These are phyloP conservation scores for Lachancea nothofagi DNA, from an alignment of 805 yeast genomes.

Conservation along the genomic window DNA sequence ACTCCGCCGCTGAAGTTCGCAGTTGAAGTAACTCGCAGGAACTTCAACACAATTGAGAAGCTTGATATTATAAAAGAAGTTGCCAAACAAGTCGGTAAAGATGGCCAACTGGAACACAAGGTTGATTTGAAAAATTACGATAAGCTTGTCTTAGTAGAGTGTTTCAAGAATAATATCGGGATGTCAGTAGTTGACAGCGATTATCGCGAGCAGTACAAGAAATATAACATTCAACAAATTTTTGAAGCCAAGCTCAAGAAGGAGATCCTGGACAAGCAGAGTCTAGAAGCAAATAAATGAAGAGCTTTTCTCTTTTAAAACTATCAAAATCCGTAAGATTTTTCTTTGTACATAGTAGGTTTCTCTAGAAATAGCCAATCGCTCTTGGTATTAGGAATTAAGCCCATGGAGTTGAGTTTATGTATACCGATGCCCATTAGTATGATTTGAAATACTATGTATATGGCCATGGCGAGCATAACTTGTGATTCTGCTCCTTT, in stretches of 20 bases:
- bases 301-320: neutral
- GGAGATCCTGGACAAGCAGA: neutral
- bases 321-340: constrained; percentile 22
- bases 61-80: constrained; percentile 67
- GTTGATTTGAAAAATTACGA: constrained; percentile 81
- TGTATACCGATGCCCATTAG: constrained; percentile 72
- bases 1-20: constrained; percentile 52
- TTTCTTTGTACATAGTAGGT: constrained; percentile 27
- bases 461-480: constrained; percentile 42
- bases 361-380: constrained; percentile 92
- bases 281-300: neutral
- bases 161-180: constrained; percentile 85
- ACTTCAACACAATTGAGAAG: constrained; percentile 67
- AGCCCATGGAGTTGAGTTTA: constrained; percentile 83
- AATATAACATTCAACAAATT: constrained; percentile 79
- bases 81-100: constrained; percentile 66
- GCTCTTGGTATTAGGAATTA: constrained; percentile 78
- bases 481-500: constrained; percentile 22
- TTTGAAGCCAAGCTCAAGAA: constrained; percentile 40
- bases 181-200: constrained; percentile 73
- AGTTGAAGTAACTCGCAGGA: constrained; percentile 71
- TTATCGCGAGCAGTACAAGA: constrained; percentile 45
- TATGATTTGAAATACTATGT: constrained; percentile 42
- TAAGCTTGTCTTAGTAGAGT: constrained; percentile 73
- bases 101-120: constrained; percentile 50